Percentiles rank a stretch among this genome's conserved stretches.
Conservation (phyloP, 352 stramenopile species). For the Phytophthora cajani region DNA sequence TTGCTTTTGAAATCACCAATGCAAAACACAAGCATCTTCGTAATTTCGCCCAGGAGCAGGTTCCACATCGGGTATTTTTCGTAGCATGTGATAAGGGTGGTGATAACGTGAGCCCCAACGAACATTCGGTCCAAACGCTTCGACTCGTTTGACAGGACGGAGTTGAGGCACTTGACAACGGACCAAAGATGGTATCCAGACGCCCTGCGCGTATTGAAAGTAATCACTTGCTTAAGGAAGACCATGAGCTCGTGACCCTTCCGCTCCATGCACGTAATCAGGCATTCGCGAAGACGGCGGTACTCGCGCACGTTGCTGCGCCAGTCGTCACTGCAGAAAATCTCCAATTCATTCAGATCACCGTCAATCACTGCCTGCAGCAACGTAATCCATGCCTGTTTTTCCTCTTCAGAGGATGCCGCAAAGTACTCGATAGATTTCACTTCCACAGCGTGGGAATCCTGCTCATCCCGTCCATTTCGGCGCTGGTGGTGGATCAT, state of each 20-base stretch:
- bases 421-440: slow-evolving; percentile 82
- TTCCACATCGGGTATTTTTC: slow-evolving; percentile 85
- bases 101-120: slow-evolving; percentile 71
- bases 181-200: slow-evolving; percentile 79
- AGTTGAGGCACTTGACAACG: slow-evolving; percentile 80
- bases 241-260: slow-evolving; percentile 84
- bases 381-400: slow-evolving; percentile 73
- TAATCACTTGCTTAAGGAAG: slow-evolving; percentile 81
- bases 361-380: slow-evolving; percentile 81
- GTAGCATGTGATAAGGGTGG: slow-evolving; percentile 78
- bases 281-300: slow-evolving; percentile 71
- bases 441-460: slow-evolving; percentile 29
- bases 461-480: slow-evolving; percentile 38
- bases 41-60: slow-evolving; percentile 81
- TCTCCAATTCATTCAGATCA: slow-evolving; percentile 83
- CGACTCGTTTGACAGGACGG: slow-evolving; percentile 79
- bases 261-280: slow-evolving; percentile 86
- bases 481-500: slow-evolving; percentile 47
- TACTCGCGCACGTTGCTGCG: slow-evolving; percentile 89
- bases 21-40: slow-evolving; percentile 86
- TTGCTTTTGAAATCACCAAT: slow-evolving; percentile 90
- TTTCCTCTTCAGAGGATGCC: slow-evolving; percentile 65
- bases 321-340: slow-evolving; percentile 91
- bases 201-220: slow-evolving; percentile 62
- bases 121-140: slow-evolving; percentile 88